Base-by-base conservation (phyloP, 805 yeast species). In the Candida odintsovae region DNA sequence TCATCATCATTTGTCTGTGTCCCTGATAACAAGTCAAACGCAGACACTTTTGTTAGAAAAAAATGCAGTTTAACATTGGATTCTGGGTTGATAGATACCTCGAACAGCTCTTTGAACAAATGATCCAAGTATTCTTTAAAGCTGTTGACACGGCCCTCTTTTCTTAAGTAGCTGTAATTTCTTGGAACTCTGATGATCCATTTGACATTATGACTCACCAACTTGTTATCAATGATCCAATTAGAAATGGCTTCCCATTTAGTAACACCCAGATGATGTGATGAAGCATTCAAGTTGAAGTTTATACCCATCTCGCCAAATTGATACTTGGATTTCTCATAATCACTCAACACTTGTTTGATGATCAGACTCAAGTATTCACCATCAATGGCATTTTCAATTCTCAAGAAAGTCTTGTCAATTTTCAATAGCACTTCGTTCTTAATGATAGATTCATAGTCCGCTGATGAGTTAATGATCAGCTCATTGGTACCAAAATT, bases 321-420 rank as follows among this genome's bases (percentile, higher is more conserved):
- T 45, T 69, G 71, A 48, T 70, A 70, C 48, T 70, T 70, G 20
- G 68, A 61, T 41, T 63, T 67, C 45, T 70, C 74, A 37, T 65
- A 57, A 25, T 59, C 63, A 41, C 56, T 53, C 19, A 69, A 52
- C 1, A 63, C 65, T 47, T 66, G 62, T 41, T 57, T 63, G 21
- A 70, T 48, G 9, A 68, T 51, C 42, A 59, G 58, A 12, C 69
- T 66, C 16, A 70, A 49, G 41, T 68, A 70, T 50, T 69, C 70
- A 23, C 75, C 75, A 13, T 61, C 57, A 40, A 69, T 54, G 38
- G 47, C 52, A 43, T 70, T 70, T 42, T 68, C 70, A 45, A 64
- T 57, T 43, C 68, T 66, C 15, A 70, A 35, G 39, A 68, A 69
- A 0, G 68, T 64, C 28, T 58, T 56, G 9, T 69, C 67, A 33